Percentiles rank a stretch among this genome's conserved stretches.
Evolutionary conservation across 1,284 basidiomycete species (phyloP).

Genomic region (Ganoderma resinaceum): DNA sequence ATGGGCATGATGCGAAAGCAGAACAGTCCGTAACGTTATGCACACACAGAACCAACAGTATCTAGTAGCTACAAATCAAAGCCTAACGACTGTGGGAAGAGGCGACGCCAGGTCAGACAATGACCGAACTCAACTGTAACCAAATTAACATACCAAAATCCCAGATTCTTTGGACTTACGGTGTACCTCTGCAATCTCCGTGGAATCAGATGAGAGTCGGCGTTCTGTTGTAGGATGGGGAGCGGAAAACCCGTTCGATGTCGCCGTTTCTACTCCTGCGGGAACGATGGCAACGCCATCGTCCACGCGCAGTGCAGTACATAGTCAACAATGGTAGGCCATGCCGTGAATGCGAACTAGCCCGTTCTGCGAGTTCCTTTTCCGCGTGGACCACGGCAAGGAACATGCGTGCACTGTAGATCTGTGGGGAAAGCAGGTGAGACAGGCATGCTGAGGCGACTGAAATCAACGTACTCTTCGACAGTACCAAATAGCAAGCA

Average conservation of each 20-base stretch:
- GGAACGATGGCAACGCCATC: neutral
- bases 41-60: neutral
- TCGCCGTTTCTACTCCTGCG: neutral
- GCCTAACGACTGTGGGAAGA: neutral
- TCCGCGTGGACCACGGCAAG: constrained; percentile 23
- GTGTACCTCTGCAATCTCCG: neutral
- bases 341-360: neutral
- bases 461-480: constrained; percentile 14
- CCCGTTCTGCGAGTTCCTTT: constrained; percentile 15
- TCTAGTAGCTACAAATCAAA: neutral
- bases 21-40: neutral
- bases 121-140: neutral
- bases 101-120: neutral
- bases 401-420: constrained; percentile 25
- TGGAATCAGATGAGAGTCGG: neutral
- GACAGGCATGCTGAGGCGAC: neutral
- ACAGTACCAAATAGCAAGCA: constrained; percentile 17
- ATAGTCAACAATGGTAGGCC: constrained; percentile 13
- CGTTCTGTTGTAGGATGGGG: neutral
- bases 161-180: neutral
- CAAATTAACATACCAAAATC: neutral
- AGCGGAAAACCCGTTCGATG: neutral
- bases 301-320: constrained; percentile 22
- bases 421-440: neutral
- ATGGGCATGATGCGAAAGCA: neutral